These are phyloP conservation scores for Trichoderma hamatum DNA, from an alignment of 2,329 filamentous ascomycete species.

Conservation along the genomic window DNA sequence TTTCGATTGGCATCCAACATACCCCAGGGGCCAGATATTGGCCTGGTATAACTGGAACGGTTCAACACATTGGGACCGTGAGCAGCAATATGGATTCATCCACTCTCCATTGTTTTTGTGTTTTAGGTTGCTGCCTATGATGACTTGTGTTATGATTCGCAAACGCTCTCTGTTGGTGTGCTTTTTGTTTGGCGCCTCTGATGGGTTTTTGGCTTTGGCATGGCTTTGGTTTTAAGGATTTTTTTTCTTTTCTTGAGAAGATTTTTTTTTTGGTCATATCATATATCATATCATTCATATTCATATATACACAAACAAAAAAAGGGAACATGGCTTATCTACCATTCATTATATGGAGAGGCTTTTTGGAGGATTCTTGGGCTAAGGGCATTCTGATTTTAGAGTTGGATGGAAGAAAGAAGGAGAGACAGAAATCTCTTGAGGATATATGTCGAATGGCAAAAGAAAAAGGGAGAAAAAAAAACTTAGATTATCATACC, in stretches of 20 bases:
- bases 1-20: conserved; percentile 4
- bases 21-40: background rate
- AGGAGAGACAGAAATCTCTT: background rate
- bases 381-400: background rate
- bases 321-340: background rate
- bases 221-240: background rate
- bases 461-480: background rate
- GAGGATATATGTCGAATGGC: background rate
- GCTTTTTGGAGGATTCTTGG: background rate
- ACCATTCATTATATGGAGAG: background rate
- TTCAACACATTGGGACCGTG: background rate
- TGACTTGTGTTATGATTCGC: conserved; percentile 9
- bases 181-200: conserved; percentile 16
- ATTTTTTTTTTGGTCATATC: background rate
- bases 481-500: conserved; percentile 1
- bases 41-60: background rate
- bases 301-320: background rate
- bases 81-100: background rate
- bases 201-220: conserved; percentile 1
- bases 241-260: background rate
- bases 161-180: background rate
- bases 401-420: conserved; percentile 1
- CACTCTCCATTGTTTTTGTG: background rate
- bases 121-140: background rate
- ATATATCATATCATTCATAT: background rate